These are phyloP conservation scores for Trametes sp. DNA, from an alignment of 1,284 basidiomycete species.

Conservation along the genomic window DNA sequence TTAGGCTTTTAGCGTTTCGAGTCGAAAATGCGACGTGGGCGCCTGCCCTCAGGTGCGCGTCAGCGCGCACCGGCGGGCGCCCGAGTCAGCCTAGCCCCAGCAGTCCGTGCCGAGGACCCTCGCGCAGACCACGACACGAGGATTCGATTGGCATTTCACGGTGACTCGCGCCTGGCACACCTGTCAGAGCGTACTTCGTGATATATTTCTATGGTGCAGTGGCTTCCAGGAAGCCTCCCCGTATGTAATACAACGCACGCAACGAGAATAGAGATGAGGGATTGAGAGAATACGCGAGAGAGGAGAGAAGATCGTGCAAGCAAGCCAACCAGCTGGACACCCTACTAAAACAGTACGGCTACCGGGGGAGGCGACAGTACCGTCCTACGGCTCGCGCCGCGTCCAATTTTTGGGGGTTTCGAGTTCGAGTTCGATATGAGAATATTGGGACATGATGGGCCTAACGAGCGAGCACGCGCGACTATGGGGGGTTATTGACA, in stretches of 20 bases:
- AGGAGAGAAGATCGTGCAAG: conserved; percentile 34
- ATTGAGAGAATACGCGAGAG: conserved; percentile 41
- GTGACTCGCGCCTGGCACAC: no score
- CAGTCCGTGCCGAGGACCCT: no score
- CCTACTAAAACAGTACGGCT: conserved; percentile 35
- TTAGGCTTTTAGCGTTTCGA: no score
- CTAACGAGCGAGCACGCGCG: conserved; percentile 31
- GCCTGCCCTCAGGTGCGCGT: no score
- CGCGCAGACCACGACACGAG: no score
- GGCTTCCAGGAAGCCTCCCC: conserved; percentile 49
- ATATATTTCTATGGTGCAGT: conserved; percentile 47
- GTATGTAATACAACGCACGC: conserved; percentile 50
- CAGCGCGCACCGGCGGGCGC: no score
- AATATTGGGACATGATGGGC: conserved; percentile 3
- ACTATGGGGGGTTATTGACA: conserved; percentile 27
- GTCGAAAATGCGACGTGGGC: no score
- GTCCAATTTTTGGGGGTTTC: conserved; percentile 32
- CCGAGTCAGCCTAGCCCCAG: no score
- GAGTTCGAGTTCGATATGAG: neutral
- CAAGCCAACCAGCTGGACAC: conserved; percentile 44
- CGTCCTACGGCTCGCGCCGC: conserved; percentile 31
- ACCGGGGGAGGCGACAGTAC: conserved; percentile 22
- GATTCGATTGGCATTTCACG: no score
- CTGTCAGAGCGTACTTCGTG: conserved; percentile 23
- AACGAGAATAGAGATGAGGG: conserved; percentile 38